These are phyloP conservation scores for Xerocomus potaroensis DNA, from an alignment of 768 basidiomycete genomes.

Conservation along the genomic window DNA sequence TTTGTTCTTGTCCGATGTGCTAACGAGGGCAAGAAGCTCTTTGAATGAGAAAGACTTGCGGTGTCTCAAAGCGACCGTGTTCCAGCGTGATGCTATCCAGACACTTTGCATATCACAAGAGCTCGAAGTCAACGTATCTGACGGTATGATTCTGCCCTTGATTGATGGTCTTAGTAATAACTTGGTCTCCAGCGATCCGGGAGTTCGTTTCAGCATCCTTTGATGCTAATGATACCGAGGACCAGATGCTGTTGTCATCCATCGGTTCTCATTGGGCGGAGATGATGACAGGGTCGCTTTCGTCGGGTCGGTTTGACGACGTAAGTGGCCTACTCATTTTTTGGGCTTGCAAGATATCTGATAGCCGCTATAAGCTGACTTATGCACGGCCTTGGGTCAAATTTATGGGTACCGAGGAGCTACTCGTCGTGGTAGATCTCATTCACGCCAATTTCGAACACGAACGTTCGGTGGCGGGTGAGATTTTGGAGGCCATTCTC, in stretches of 20 bases:
- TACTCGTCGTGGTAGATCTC: conserved; percentile 44
- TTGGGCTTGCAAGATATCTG: background rate
- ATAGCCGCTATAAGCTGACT: conserved; percentile 9
- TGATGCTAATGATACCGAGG: conserved; percentile 31
- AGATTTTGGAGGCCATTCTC: conserved; percentile 37
- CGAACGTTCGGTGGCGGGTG: conserved; percentile 1
- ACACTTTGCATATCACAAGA: conserved; percentile 30
- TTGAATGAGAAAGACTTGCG: conserved; percentile 31
- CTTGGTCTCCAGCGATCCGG: conserved; percentile 35
- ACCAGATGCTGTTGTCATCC: conserved; percentile 38
- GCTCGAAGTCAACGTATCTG: conserved; percentile 23
- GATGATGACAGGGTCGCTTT: conserved; percentile 11
- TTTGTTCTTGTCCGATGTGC: conserved; percentile 36
- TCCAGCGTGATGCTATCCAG: conserved; percentile 31
- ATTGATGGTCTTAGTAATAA: background rate
- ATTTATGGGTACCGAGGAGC: conserved; percentile 42
- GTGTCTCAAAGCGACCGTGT: conserved; percentile 41
- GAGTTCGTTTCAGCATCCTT: conserved; percentile 39
- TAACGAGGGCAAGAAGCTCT: conserved; percentile 23
- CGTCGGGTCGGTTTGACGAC: conserved; percentile 6
- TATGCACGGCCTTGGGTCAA: conserved; percentile 44
- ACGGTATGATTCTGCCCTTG: conserved; percentile 31
- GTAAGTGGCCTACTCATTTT: conserved; percentile 6
- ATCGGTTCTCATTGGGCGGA: conserved; percentile 43
- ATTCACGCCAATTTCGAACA: conserved; percentile 17